Evolutionary conservation across 257 asterid species (phyloP).

Genomic region (Forsythia viridissima): DNA sequence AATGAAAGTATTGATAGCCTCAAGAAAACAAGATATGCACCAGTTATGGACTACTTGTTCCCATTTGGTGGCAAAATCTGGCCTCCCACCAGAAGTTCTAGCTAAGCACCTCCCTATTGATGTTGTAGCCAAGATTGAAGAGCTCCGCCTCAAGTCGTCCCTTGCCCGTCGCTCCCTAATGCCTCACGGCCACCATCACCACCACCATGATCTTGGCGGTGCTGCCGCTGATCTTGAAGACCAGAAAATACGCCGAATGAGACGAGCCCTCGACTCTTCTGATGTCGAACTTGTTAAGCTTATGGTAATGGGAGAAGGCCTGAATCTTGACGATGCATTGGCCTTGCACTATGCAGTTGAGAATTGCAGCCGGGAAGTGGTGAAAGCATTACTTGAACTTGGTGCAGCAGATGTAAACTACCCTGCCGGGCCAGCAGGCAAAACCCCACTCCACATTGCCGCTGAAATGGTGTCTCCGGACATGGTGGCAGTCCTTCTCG

Average conservation of each 20-base stretch:
- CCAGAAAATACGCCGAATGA: slow-evolving; percentile 84
- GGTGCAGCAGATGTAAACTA: slow-evolving; percentile 95
- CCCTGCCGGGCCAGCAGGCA: slow-evolving; percentile 89
- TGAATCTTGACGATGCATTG: slow-evolving; percentile 77
- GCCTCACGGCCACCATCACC: slow-evolving; percentile 57
- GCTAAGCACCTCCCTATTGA: slow-evolving; percentile 90
- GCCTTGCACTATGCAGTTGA: slow-evolving; percentile 89
- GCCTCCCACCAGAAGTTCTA: slow-evolving; percentile 81
- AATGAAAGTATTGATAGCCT: slow-evolving; percentile 85
- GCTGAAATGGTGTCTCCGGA: slow-evolving; percentile 98
- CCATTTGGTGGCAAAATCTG: slow-evolving; percentile 83
- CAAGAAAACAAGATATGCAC: slow-evolving; percentile 90
- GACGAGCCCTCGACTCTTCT: slow-evolving; percentile 88
- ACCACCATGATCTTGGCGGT: slow-evolving; percentile 46
- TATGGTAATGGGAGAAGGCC: slow-evolving; percentile 99
- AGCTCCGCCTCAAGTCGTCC: slow-evolving; percentile 82
- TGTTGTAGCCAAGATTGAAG: slow-evolving; percentile 82
- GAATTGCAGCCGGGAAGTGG: slow-evolving; percentile 84
- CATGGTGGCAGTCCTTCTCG: slow-evolving; percentile 92
- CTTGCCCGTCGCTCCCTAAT: slow-evolving; percentile 60
- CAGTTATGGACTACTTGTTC: slow-evolving; percentile 91
- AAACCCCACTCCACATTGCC: slow-evolving; percentile 81
- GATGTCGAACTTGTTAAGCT: slow-evolving; percentile 96
- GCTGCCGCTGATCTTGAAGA: slow-evolving; percentile 78
- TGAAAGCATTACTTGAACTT: slow-evolving; percentile 80